These are phyloP conservation scores for Haplosporangium sp. DNA, from an alignment of 371 early-diverging fungal species.

Conservation along the genomic window DNA sequence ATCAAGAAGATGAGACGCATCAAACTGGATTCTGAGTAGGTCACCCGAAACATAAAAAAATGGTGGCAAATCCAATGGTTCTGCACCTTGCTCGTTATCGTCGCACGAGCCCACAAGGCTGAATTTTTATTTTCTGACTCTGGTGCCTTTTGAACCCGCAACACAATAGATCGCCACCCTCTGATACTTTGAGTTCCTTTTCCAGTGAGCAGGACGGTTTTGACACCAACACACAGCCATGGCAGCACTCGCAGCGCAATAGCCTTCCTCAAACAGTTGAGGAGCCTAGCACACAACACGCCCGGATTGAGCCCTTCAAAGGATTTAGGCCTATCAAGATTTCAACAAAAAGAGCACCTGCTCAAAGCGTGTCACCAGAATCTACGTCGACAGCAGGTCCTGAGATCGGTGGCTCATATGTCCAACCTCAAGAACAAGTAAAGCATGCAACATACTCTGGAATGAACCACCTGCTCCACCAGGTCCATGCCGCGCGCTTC, in stretches of 20 bases:
- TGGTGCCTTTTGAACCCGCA: background rate
- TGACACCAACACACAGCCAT: background rate
- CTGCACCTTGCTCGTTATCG: background rate
- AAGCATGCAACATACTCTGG: constrained; percentile 11
- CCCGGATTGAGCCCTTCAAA: background rate
- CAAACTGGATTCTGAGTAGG: constrained; percentile 50
- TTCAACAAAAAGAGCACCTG: constrained; percentile 17
- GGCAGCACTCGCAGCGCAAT: background rate
- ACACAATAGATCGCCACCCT: constrained; percentile 24
- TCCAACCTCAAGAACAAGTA: background rate
- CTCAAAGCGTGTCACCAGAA: background rate
- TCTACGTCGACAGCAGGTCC: background rate
- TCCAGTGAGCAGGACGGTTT: background rate
- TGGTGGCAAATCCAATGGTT: background rate
- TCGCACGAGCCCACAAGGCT: background rate
- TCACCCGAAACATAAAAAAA: too few species aligned
- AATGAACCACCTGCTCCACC: constrained; percentile 43
- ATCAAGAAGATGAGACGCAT: constrained; percentile 40
- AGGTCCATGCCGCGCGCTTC: constrained; percentile 37
- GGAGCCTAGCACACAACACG: background rate
- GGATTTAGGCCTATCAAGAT: constrained; percentile 27
- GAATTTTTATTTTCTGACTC: background rate
- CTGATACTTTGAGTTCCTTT: background rate
- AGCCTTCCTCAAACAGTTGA: background rate
- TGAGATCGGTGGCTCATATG: background rate